A percentile compares a stretch with the other conserved stretches of the same genome.
Evolutionary conservation across 2,329 filamentous ascomycete species (phyloP).

Genomic region (Clarireedia monteithiana): DNA sequence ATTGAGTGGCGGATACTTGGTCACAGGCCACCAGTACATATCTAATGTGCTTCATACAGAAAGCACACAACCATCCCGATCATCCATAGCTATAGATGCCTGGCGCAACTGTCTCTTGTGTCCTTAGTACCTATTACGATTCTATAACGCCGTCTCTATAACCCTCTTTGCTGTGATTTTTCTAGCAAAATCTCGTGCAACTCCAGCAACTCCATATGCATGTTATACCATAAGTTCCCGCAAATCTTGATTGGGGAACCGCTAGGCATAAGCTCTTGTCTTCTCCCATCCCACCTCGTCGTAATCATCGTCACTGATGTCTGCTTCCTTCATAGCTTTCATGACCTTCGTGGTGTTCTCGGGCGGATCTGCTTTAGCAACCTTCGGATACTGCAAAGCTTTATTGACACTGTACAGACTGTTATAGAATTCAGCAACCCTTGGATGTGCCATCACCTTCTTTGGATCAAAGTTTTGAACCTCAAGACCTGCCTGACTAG

Average conservation of each 20-base stretch:
- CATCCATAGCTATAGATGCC: background rate
- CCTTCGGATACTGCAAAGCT: slow-evolving; percentile 26
- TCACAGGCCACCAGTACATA: background rate
- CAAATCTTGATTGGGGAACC: background rate
- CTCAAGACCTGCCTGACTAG: slow-evolving; percentile 76
- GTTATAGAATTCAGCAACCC: slow-evolving; percentile 78
- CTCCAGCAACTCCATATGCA: background rate
- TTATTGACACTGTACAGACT: slow-evolving; percentile 69
- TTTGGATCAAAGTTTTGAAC: slow-evolving; percentile 80
- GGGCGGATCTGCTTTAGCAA: slow-evolving; percentile 13
- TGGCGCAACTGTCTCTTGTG: too few species aligned
- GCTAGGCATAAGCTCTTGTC: background rate
- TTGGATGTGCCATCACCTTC: slow-evolving; percentile 91
- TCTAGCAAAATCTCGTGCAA: background rate
- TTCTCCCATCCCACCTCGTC: background rate
- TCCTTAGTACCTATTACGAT: too few species aligned
- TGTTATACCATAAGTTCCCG: too few species aligned
- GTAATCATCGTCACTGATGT: background rate
- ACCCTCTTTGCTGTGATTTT: background rate
- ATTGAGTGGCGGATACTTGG: too few species aligned
- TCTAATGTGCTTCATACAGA: background rate
- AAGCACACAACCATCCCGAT: background rate
- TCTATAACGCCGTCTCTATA: background rate
- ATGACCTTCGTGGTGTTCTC: background rate
- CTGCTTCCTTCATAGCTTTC: background rate